phyloP scores from a whole-genome alignment of 2,329 filamentous ascomycete genomes.

The Periconia sp. region DNA sequence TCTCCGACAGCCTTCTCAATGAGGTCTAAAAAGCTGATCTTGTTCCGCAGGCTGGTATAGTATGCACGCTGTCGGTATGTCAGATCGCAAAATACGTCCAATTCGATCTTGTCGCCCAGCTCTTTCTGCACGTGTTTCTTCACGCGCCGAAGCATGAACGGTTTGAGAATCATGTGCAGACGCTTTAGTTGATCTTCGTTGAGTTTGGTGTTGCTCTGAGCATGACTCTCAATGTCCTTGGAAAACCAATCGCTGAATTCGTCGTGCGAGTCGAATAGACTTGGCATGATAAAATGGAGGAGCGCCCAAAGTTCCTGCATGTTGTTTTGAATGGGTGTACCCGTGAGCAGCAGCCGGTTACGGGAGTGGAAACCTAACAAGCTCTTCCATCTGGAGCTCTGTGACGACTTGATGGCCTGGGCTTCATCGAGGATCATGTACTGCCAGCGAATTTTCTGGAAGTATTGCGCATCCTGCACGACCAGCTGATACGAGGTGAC shows the following conservation, averaged over 20 bases:
- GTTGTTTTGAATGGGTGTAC: conserved; percentile 99
- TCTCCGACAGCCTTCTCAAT: conserved; percentile 97
- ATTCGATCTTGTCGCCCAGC: conserved; percentile 96
- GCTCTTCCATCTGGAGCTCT: conserved; percentile 96
- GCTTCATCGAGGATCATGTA: conserved; percentile 99
- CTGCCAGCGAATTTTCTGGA: conserved; percentile 99
- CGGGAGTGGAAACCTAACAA: conserved; percentile 92
- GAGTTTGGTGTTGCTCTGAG: conserved; percentile 98
- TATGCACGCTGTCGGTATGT: conserved; percentile 95
- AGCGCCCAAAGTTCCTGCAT: conserved; percentile 99
- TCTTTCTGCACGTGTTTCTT: conserved; percentile 99
- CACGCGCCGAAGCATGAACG: conserved; percentile 98
- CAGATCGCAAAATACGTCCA: conserved; percentile 94
- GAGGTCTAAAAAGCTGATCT: conserved; percentile 98
- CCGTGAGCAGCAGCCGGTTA: conserved; percentile 90
- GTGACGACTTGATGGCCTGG: conserved; percentile 97
- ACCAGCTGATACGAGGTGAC: conserved; percentile 98
- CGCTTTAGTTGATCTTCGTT: conserved; percentile 98
- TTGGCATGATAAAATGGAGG: conserved; percentile 99
- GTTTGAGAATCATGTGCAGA: conserved; percentile 98
- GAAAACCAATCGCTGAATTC: conserved; percentile 95
- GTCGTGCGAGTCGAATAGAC: conserved; percentile 91
- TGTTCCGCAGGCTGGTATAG: conserved; percentile 90
- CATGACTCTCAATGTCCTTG: conserved; percentile 96
- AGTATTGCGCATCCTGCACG: conserved; percentile 94